A percentile compares a stretch with the other conserved stretches of the same genome.
Conservation (phyloP, 495 filamentous ascomycete genomes). For the Cercophora sp. region DNA sequence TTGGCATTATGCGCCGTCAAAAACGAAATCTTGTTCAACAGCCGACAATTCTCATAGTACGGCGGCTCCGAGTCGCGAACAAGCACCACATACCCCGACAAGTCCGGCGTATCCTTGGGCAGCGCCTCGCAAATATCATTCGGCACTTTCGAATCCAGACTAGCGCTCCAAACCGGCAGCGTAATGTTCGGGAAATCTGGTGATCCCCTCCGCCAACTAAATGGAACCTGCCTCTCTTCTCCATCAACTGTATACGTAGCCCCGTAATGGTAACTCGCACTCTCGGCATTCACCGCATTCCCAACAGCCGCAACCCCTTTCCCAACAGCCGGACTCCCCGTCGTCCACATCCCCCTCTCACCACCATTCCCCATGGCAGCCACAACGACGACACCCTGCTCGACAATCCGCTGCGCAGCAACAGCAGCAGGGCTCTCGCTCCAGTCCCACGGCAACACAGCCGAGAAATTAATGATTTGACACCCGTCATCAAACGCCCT, state of each 20-base stretch:
- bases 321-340: conserved; percentile 39
- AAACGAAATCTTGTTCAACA: too few species aligned
- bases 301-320: conserved; percentile 41
- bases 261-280: conserved; percentile 29
- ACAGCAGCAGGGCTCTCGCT: conserved; percentile 44
- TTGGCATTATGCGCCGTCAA: too few species aligned
- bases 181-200: conserved; percentile 31
- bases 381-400: conserved; percentile 44
- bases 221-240: conserved; percentile 13
- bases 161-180: conserved; percentile 41
- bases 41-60: too few species aligned
- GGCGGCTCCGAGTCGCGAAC: too few species aligned
- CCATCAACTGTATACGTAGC: conserved; percentile 27
- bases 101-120: conserved; percentile 36
- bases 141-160: conserved; percentile 32
- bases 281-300: conserved; percentile 40
- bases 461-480: conserved; percentile 51
- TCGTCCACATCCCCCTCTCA: conserved; percentile 34
- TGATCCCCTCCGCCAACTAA: conserved; percentile 30
- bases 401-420: conserved; percentile 43
- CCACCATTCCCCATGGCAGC: conserved; percentile 49
- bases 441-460: conserved; percentile 46
- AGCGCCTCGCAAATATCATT: conserved; percentile 36
- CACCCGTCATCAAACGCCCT: conserved; percentile 47
- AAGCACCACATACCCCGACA: conserved; percentile 45